Evolutionary conservation across 2,329 filamentous ascomycete genomes (phyloP), one percentile per base, ranked within the genome.

Genomic region (Orbilia quercus): DNA sequence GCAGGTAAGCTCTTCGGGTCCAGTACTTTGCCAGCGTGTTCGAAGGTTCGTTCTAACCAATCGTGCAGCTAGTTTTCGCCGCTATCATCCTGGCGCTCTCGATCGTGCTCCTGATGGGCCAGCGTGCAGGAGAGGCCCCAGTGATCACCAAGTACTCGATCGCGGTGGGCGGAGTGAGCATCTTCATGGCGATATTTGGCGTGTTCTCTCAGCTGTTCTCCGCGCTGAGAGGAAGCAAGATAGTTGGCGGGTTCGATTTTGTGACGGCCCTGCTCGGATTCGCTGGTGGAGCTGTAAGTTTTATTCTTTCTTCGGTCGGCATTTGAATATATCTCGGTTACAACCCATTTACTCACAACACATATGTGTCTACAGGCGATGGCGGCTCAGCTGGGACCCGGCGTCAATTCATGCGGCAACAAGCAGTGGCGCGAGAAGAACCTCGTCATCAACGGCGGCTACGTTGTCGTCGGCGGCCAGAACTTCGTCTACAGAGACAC

Each of bases 351-450:
- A 40, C 14, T 20, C 11, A 5, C 23, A 34, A 28, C 23, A 51
- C 48, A 53, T 34, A 22, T 34, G 6, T 34, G 16, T 11, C 50
- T 28, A n/a, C 28, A 73, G 69, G 60, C 69, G 12, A 73, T 63
- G 54, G 69, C 69, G 2, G 69, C 50, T n/a, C 16, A 59, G 14
- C 69, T 73, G 0, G 69, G 69, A 14, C 69, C 69, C 1, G 69
- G 69, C 54, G 54, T 73, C 5, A 73, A 73, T 34, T 73, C 69
- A 4, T 73, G 69, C 60, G 25, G 16, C 42, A 73, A 73, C 47
- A 65, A 60, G 44, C 47, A 23, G 16, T 73, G 60, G 60, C 60
- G 69, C 20, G 69, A 73, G 34, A 54, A 55, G 16, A 73, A 73
- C 40, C 9, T 14, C 6, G 16, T 73, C 28, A 28, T 73, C 25